These are phyloP conservation scores for Chlorella sp. DNA, from an alignment of 139 green algal genomes.

Conservation along the genomic window DNA sequence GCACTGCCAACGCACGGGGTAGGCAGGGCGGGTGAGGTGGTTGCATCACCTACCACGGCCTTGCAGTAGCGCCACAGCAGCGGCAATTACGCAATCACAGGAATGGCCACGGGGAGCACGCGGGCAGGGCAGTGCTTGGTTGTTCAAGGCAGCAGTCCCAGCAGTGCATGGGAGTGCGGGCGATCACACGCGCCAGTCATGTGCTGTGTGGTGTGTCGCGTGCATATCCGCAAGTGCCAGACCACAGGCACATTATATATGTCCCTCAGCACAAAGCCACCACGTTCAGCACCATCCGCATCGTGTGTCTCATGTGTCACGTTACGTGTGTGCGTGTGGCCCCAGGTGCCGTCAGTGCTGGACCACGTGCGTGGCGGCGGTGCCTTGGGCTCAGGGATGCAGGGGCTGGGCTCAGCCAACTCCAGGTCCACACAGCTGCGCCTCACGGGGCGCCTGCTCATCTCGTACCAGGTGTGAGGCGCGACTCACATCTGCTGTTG, in stretches of 20 bases:
- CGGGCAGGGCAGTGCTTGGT: background rate
- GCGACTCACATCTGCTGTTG: background rate
- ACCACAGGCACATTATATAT: background rate
- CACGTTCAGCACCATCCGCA: background rate
- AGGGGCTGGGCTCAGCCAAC: background rate
- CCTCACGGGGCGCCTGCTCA: background rate
- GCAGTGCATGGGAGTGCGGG: background rate
- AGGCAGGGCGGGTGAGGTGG: background rate
- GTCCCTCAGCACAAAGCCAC: background rate
- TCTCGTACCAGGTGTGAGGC: constrained; percentile 1
- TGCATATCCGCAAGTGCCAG: no score
- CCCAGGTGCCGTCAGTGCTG: background rate
- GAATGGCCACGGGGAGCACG: background rate
- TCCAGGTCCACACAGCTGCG: background rate
- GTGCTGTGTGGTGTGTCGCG: no score
- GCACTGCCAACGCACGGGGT: background rate
- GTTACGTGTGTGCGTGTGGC: background rate
- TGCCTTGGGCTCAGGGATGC: background rate
- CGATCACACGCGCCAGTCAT: background rate
- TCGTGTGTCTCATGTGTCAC: background rate
- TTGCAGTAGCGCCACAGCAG: no score
- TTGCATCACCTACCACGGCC: no score
- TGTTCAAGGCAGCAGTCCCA: background rate
- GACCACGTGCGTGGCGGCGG: background rate
- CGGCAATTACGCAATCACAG: background rate